phyloP scores from a whole-genome alignment of 2,329 filamentous ascomycete genomes.

The Penicillium vulpinum region DNA sequence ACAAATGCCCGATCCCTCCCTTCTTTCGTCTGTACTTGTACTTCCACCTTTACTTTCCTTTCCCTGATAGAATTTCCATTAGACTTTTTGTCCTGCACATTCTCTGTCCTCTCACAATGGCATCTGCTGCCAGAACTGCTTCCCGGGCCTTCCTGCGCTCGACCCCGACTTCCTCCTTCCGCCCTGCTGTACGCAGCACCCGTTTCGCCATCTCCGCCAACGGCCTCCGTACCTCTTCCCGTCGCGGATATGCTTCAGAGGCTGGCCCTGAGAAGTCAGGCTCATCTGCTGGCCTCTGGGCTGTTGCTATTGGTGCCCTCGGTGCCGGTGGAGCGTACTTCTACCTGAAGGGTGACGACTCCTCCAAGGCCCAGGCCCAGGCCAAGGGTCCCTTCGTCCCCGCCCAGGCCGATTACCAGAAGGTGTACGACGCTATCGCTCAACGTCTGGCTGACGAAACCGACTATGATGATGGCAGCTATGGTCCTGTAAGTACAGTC shows the following conservation, averaged over 20 bases:
- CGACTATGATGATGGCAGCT: conserved; percentile 95
- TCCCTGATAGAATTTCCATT: conserved; percentile 1
- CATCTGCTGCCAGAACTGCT: conserved; percentile 44
- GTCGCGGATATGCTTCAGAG: conserved; percentile 77
- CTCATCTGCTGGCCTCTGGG: conserved; percentile 56
- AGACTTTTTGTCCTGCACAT: background rate
- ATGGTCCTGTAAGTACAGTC: conserved; percentile 66
- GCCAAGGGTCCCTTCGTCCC: conserved; percentile 66
- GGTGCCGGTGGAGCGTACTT: conserved; percentile 68
- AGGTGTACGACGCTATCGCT: conserved; percentile 88
- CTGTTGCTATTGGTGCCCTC: conserved; percentile 58
- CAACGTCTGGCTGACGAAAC: conserved; percentile 79
- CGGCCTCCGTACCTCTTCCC: conserved; percentile 71
- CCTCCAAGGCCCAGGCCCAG: too few relatives aligned
- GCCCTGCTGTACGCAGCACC: conserved; percentile 54
- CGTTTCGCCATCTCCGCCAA: conserved; percentile 61
- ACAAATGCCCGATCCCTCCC: conserved; percentile 16
- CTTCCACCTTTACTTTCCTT: conserved; percentile 7
- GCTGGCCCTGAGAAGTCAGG: conserved; percentile 54
- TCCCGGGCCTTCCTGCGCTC: conserved; percentile 47
- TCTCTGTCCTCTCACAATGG: conserved; percentile 34
- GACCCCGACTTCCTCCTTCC: conserved; percentile 39
- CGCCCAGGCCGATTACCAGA: conserved; percentile 86
- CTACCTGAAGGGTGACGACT: conserved; percentile 53
- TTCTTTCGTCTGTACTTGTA: conserved; percentile 6